These are phyloP conservation scores for Scutellaria minor DNA, from an alignment of 257 asterid species.

Conservation along the genomic window DNA sequence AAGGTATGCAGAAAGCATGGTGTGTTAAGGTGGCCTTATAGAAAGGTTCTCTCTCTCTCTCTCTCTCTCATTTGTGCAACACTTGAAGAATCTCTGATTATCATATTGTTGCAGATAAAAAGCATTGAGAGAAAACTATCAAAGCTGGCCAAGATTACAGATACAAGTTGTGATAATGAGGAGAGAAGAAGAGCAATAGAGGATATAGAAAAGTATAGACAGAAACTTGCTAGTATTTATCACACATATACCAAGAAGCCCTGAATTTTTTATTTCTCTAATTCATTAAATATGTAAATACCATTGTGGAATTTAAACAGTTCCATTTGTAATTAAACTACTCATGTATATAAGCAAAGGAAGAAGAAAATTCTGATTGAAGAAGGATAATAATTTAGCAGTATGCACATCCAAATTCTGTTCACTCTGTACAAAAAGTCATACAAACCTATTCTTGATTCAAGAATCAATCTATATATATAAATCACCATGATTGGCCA, in stretches of 20 bases:
- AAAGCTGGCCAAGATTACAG: slow-evolving; percentile 36
- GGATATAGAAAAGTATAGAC: slow-evolving; percentile 49
- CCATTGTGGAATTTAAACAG: background rate
- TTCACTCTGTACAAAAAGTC: slow-evolving; percentile 44
- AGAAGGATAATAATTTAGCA: slow-evolving; percentile 22
- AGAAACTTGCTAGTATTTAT: slow-evolving; percentile 53
- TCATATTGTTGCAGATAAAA: slow-evolving; percentile 52
- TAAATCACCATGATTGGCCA: slow-evolving; percentile 69
- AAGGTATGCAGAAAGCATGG: slow-evolving; percentile 79
- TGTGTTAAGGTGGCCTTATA: slow-evolving; percentile 75
- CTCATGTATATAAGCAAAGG: background rate
- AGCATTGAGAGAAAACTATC: slow-evolving; percentile 59
- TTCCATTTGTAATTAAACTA: background rate
- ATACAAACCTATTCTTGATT: slow-evolving; percentile 31
- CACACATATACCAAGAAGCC: slow-evolving; percentile 31
- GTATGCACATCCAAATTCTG: slow-evolving; percentile 29
- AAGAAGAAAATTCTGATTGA: background rate
- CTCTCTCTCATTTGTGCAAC: slow-evolving; percentile 2
- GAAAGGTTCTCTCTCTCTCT: slow-evolving; percentile 56
- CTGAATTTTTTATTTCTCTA: background rate
- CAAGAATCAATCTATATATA: slow-evolving; percentile 12
- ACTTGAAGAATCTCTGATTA: background rate
- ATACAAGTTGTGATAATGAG: slow-evolving; percentile 31
- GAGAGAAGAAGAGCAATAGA: slow-evolving; percentile 44
- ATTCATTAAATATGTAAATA: background rate